A percentile compares a stretch with the other conserved stretches of the same genome.
Conservation (phyloP, 441 rosid genomes). For the Erodium chrysanthum region DNA sequence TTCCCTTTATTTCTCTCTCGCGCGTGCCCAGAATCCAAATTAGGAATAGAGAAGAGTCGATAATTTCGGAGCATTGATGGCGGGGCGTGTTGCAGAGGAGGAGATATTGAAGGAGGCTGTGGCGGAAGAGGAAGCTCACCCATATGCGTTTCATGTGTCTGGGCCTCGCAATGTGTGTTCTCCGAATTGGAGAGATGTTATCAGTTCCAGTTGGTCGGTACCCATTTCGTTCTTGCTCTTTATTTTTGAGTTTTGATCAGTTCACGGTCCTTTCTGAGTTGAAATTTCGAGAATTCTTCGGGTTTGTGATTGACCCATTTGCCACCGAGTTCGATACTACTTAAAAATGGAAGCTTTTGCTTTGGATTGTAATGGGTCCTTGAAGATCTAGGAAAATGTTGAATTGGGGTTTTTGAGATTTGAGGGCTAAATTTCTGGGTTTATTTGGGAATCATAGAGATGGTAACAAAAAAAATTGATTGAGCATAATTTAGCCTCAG, state of each 20-base stretch:
- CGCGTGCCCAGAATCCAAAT: neutral
- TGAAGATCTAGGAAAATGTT: neutral
- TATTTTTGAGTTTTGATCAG: neutral
- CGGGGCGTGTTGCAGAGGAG: neutral
- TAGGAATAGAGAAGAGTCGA: neutral
- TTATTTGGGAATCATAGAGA: neutral
- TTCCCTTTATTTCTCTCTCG: neutral
- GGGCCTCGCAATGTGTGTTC: slow-evolving; percentile 1
- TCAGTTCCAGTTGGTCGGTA: neutral
- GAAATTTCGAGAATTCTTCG: neutral
- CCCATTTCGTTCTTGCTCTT: neutral
- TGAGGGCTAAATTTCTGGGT: neutral
- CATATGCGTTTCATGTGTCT: slow-evolving; percentile 6
- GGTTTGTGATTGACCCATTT: neutral
- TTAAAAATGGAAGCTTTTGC: neutral
- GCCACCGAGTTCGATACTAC: neutral
- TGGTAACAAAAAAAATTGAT: neutral
- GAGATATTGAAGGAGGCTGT: neutral
- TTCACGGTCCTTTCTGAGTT: neutral
- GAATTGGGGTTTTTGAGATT: neutral
- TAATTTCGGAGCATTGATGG: neutral
- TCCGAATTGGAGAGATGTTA: neutral
- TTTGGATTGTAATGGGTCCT: neutral
- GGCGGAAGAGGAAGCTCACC: slow-evolving; percentile 3
- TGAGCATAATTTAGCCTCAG: neutral